Evolutionary conservation across 2,329 filamentous ascomycete species (phyloP).

Genomic region (Dryadomyces quercivorus): DNA sequence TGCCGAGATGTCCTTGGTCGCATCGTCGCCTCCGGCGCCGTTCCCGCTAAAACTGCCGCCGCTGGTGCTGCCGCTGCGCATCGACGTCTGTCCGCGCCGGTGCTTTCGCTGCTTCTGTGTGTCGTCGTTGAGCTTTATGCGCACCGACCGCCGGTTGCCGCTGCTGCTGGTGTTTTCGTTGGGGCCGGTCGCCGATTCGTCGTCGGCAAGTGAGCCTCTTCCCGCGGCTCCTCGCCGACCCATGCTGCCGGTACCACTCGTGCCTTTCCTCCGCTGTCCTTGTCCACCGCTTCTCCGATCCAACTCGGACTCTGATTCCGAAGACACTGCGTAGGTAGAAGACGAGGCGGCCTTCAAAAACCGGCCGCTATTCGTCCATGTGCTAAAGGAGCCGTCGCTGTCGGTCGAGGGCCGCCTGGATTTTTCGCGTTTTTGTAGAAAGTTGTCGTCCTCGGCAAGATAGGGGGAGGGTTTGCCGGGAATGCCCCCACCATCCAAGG

Average conservation of each 20-base stretch:
- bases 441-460: not conserved
- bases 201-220: slow-evolving; percentile 7
- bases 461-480: not conserved
- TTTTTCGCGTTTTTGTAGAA: slow-evolving; percentile 5
- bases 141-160: slow-evolving; percentile 62
- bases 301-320: slow-evolving; percentile 57
- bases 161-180: slow-evolving; percentile 42
- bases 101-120: slow-evolving; percentile 61
- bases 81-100: slow-evolving; percentile 38
- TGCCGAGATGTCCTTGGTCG: slow-evolving; percentile 49
- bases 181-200: slow-evolving; percentile 17
- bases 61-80: slow-evolving; percentile 13
- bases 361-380: slow-evolving; percentile 3
- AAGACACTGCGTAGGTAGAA: slow-evolving; percentile 50
- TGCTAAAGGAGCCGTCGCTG: slow-evolving; percentile 5
- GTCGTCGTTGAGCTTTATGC: slow-evolving; percentile 82
- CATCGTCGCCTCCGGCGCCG: slow-evolving; percentile 18
- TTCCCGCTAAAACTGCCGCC: slow-evolving; percentile 9
- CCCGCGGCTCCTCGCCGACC: slow-evolving; percentile 7
- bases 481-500: not conserved
- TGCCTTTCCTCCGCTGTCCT: not conserved
- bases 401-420: slow-evolving; percentile 1
- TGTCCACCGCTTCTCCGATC: slow-evolving; percentile 23
- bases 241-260: not conserved
- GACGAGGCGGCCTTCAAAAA: slow-evolving; percentile 23